Base-by-base conservation (phyloP, 768 basidiomycete genomes). In the Tephrocybe sp. region DNA sequence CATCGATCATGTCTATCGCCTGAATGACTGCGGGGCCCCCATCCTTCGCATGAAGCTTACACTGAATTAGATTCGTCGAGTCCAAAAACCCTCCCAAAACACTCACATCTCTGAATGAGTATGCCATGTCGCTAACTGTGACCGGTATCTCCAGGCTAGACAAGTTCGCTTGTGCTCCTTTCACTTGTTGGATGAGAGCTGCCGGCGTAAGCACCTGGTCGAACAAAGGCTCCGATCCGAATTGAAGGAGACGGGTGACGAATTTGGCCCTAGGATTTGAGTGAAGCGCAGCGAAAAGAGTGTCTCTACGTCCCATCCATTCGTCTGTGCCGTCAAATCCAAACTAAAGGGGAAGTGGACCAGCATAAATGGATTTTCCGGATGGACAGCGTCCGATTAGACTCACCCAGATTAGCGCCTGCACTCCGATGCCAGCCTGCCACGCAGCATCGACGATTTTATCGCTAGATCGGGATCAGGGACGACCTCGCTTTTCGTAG, bases 361-460 rank as follows among this genome's bases (percentile, higher is more conserved):
- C 16, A 49, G 45, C 20, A 38, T 20, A 48, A 11, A 16, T 3
- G 9, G 11, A 34, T 46, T 45, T 14, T 23, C 36, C 19, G 49
- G 19, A 39, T 32, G 41, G 30, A 41, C 8, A 23, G 30, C n/a
- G 31, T 16, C 22, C 11, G 13, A 32, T 30, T 31, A 13, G 43
- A 45, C 75, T 58, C 60, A 85, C 85, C 86, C 85, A 89, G 53
- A 89, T 80, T 16, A 88, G 67, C 13, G 85, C 84, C 54, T 89
- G 86, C 5, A 89, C 83, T 39, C 87, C 86, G 22, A 89, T 64
- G n/a, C 77, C 72, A 31, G 79, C 80, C 20, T 69, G 65, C 84
- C 85, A 88, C 6, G 86, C 86, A 19, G 87, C 86, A 35, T 82
- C 74, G 17, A 88, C 72, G 36, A 87, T 64, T 53, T 86, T 74